Conservation (phyloP, 495 filamentous ascomycete genomes). For the Aspergillus indologenus region DNA sequence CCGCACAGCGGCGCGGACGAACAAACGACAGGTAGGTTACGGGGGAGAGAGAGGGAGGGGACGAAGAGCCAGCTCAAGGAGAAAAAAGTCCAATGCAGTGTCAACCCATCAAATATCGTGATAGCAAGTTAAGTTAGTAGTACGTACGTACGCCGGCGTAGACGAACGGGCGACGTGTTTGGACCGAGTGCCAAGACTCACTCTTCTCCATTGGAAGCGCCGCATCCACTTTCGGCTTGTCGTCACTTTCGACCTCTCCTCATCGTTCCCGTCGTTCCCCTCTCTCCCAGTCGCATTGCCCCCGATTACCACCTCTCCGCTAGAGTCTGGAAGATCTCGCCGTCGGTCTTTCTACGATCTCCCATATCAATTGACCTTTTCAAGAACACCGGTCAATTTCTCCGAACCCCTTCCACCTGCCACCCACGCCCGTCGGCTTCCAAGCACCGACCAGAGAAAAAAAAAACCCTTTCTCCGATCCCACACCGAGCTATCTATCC, state of each 20-base stretch:
- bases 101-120: background rate
- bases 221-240: constrained; percentile 21
- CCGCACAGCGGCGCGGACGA: constrained; percentile 40
- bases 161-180: constrained; percentile 50
- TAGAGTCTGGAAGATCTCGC: background rate
- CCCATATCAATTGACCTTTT: constrained; percentile 13
- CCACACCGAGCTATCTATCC: constrained; percentile 15
- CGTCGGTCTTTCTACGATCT: background rate
- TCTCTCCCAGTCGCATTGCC: background rate
- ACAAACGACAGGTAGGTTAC: constrained; percentile 14
- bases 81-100: background rate
- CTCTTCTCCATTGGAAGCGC: constrained; percentile 10
- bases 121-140: too few species aligned
- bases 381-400: background rate
- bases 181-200: constrained; percentile 44
- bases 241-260: constrained; percentile 38
- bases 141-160: too few species aligned
- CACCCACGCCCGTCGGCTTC: too few species aligned
- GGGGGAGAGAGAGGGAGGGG: constrained; percentile 19
- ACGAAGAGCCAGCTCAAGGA: constrained; percentile 18
- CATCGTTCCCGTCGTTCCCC: constrained; percentile 27
- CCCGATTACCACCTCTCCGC: background rate
- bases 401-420: background rate
- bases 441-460: too few species aligned
- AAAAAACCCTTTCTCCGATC: constrained; percentile 23